Conservation (phyloP, 2,329 filamentous ascomycete species). For the Ophiocordyceps sinensis region DNA sequence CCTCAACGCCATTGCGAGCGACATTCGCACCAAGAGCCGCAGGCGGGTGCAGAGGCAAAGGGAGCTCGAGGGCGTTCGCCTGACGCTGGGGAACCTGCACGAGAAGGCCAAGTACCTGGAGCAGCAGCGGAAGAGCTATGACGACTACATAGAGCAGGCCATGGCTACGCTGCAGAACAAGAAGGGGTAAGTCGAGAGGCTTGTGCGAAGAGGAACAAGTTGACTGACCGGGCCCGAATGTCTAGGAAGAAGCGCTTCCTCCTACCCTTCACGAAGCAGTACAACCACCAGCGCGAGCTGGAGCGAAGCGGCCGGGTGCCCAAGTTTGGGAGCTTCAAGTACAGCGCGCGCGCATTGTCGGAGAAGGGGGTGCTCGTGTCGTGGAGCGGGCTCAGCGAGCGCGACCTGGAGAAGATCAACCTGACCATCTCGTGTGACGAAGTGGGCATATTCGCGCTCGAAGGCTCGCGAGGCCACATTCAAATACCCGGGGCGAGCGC, state of each 20-base stretch:
- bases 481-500: slow-evolving; percentile 91
- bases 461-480: slow-evolving; percentile 81
- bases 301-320: slow-evolving; percentile 85
- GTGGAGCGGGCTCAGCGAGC: slow-evolving; percentile 74
- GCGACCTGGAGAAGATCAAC: slow-evolving; percentile 83
- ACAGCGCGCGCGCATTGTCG: slow-evolving; percentile 73
- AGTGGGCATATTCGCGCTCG: slow-evolving; percentile 85
- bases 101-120: slow-evolving; percentile 88
- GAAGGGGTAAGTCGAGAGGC: slow-evolving; percentile 57
- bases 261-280: slow-evolving; percentile 94
- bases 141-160: slow-evolving; percentile 97
- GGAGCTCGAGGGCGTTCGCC: slow-evolving; percentile 71
- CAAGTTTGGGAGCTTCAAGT: slow-evolving; percentile 97
- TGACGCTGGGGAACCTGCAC: slow-evolving; percentile 61
- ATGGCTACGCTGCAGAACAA: slow-evolving; percentile 96
- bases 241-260: slow-evolving; percentile 76
- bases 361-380: slow-evolving; percentile 89
- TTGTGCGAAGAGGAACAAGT: not conserved
- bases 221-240: not conserved
- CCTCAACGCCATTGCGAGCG: slow-evolving; percentile 90
- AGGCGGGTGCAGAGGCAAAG: slow-evolving; percentile 81
- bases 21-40: slow-evolving; percentile 94
- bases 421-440: slow-evolving; percentile 89
- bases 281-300: slow-evolving; percentile 94
- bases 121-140: slow-evolving; percentile 91